Evolutionary conservation across 2,329 filamentous ascomycete genomes (phyloP), one percentile per base, ranked within the genome.

Genomic region (Clonostachys solani): DNA sequence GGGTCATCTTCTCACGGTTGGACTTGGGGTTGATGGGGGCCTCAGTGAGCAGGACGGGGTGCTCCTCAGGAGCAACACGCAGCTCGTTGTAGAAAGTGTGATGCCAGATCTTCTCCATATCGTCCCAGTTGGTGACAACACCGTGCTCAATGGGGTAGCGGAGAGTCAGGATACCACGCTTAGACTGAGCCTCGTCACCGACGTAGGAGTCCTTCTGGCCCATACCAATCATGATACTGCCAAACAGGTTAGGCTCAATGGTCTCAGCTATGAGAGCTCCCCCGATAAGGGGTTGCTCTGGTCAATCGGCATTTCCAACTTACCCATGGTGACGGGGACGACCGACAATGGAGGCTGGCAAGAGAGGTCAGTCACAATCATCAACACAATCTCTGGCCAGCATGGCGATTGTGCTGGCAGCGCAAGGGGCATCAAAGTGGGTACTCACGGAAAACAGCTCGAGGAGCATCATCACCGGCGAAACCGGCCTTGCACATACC

Each of bases 401-500:
- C 23, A 10, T 12, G 51, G 45, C 47, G 36, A 52, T 50, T 53
- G 48, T 44, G 33, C 13, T 48, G 42, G 35, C 44, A 45, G 36
- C 19, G 23, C 23, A 29, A 29, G 33, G 47, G 36, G 43, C 23
- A 29, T 29, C 23, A 55, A 64, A 64, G 65, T 63, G 59, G 61
- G 67, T 63, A 66, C 92, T 96, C 88, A 97, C 92, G 94, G 86
- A 99, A 99, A 73, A 99, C 94, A 79, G 94, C 94, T 85, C 94
- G 87, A 74, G 94, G 94, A 79, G 94, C 94, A 88, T 99, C 94
- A 72, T 99, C 94, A 91, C 94, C 94, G 83, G 94, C 94, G 80
- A 99, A 99, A 92, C 94, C 94, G 87, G 94, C 94, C 84, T 99
- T 99, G 83, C 94, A 99, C 94, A 99, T 97, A 86, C 94, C 94